Conservation (phyloP, 2,329 filamentous ascomycete genomes). For the Cladorrhinum sp. region DNA sequence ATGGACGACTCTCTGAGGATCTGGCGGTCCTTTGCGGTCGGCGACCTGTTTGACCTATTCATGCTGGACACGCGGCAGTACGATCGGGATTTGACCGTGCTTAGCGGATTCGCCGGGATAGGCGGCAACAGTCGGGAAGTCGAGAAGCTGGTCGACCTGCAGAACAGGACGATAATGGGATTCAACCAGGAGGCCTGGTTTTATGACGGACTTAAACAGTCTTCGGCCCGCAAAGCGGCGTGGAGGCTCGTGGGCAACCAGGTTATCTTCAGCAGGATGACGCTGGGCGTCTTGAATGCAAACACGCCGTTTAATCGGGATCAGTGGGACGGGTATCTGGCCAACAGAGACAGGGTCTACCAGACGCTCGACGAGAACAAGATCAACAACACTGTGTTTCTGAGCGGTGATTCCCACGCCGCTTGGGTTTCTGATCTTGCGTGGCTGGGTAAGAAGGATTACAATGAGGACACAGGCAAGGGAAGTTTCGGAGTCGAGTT, state of each 20-base stretch:
- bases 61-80: constrained; percentile 69
- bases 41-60: constrained; percentile 62
- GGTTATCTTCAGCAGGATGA: constrained; percentile 55
- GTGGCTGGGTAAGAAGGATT: constrained; percentile 53
- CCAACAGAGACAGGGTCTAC: constrained; percentile 71
- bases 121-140: constrained; percentile 60
- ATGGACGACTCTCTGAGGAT: constrained; percentile 69
- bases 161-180: constrained; percentile 68
- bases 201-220: constrained; percentile 56
- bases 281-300: constrained; percentile 27
- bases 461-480: constrained; percentile 50
- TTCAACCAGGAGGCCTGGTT: constrained; percentile 72
- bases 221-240: constrained; percentile 59
- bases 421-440: constrained; percentile 60
- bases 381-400: constrained; percentile 70
- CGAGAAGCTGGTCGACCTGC: constrained; percentile 61
- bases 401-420: constrained; percentile 67
- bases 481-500: constrained; percentile 62
- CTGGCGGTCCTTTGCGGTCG: constrained; percentile 65
- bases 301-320: constrained; percentile 32
- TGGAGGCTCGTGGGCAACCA: constrained; percentile 75
- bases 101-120: constrained; percentile 17
- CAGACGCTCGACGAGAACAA: constrained; percentile 63
- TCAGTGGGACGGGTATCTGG: constrained; percentile 59
- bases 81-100: constrained; percentile 59